Conservation (phyloP, 2,329 filamentous ascomycete genomes). For the Escovopsis sp. region DNA sequence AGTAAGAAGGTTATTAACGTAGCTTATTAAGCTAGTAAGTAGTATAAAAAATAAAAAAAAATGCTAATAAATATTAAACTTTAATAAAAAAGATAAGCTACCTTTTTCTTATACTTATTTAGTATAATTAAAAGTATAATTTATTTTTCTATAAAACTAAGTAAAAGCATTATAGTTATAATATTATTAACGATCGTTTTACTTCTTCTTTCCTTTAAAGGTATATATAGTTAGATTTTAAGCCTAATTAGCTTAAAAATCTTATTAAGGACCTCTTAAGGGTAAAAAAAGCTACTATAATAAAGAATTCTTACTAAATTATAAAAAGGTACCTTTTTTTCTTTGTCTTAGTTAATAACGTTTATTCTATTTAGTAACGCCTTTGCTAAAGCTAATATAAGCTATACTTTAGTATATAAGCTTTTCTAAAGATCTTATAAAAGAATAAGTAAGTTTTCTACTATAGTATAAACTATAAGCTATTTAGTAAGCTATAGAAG, state of each 20-base stretch:
- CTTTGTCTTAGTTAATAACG: too few species aligned
- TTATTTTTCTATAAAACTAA: neutral
- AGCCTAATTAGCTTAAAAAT: neutral
- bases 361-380: too few species aligned
- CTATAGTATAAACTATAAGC: too few species aligned
- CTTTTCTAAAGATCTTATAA: too few species aligned
- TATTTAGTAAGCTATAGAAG: too few species aligned
- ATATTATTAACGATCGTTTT: neutral
- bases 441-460: too few species aligned
- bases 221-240: neutral
- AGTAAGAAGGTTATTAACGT: too few species aligned
- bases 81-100: neutral
- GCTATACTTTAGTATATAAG: too few species aligned
- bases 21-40: too few species aligned
- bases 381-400: too few species aligned
- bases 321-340: neutral
- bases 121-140: too few species aligned
- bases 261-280: neutral
- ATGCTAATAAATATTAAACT: neutral
- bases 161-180: neutral
- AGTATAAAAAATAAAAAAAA: neutral
- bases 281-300: neutral
- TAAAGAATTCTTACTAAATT: neutral
- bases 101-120: neutral
- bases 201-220: neutral